Evolutionary conservation across 2,329 filamentous ascomycete species (phyloP).

Genomic region (Fusarium siculi): DNA sequence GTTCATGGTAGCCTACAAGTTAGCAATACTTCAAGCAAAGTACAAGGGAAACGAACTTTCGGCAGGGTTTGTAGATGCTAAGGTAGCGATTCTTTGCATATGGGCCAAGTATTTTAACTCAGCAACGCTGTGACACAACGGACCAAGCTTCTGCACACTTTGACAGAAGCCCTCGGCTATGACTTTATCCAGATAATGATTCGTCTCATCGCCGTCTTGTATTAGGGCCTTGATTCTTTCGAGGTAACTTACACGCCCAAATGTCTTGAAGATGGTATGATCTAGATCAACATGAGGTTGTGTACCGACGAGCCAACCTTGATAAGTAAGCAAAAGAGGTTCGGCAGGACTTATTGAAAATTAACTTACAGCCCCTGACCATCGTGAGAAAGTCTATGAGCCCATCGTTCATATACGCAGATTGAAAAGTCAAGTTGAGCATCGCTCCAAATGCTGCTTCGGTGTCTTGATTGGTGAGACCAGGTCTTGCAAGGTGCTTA

Average conservation of each 20-base stretch:
- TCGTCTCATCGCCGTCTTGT: not conserved
- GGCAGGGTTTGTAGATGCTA: conserved; percentile 40
- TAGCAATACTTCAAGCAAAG: not conserved
- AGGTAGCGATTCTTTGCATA: conserved; percentile 45
- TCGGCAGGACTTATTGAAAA: not conserved
- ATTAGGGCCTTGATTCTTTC: conserved; percentile 42
- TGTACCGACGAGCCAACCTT: conserved; percentile 44
- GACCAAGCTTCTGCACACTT: conserved; percentile 44
- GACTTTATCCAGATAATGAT: conserved; percentile 24
- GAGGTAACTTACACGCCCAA: conserved; percentile 44
- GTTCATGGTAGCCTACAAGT: conserved; percentile 40
- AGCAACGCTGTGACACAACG: conserved; percentile 46
- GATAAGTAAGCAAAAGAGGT: not conserved
- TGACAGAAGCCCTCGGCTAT: conserved; percentile 44
- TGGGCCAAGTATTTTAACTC: conserved; percentile 48
- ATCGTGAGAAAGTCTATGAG: conserved; percentile 54
- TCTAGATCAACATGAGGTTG: conserved; percentile 32
- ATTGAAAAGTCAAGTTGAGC: conserved; percentile 52
- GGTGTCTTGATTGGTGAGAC: conserved; percentile 45
- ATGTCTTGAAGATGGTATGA: conserved; percentile 41
- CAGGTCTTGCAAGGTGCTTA: conserved; percentile 44
- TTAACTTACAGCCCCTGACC: conserved; percentile 51
- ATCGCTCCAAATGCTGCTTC: conserved; percentile 53
- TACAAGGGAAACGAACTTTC: conserved; percentile 41
- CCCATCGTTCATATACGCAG: conserved; percentile 53